Conservation (phyloP, 2,329 filamentous ascomycete species). For the Chalaropsis ovoidea region DNA sequence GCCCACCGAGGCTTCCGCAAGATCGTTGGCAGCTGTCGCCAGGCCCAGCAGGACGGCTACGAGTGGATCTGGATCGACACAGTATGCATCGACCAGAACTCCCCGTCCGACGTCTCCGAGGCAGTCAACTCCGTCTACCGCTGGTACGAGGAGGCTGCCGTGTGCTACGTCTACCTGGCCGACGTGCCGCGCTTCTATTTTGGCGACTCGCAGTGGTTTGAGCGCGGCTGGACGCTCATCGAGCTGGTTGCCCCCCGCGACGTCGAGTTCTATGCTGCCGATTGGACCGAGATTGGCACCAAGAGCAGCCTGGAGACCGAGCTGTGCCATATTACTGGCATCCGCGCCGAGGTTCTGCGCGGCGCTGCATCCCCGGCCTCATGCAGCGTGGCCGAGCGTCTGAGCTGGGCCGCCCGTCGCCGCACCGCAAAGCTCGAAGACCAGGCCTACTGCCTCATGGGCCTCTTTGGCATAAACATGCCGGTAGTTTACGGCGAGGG, state of each 20-base stretch:
- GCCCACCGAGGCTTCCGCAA: constrained; percentile 26
- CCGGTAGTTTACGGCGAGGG: constrained; percentile 31
- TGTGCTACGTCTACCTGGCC: constrained; percentile 30
- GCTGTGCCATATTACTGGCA: constrained; percentile 27
- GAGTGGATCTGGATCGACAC: constrained; percentile 30
- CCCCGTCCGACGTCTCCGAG: constrained; percentile 29
- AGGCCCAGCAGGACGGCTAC: constrained; percentile 27
- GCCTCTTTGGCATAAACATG: constrained; percentile 31
- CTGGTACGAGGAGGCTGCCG: constrained; percentile 29
- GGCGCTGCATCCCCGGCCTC: constrained; percentile 13
- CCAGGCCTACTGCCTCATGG: constrained; percentile 31
- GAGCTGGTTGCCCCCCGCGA: constrained; percentile 30
- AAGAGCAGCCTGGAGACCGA: constrained; percentile 26
- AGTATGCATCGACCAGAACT: constrained; percentile 31
- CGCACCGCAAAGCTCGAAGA: constrained; percentile 30
- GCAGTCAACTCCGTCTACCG: constrained; percentile 30
- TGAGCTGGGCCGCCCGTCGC: constrained; percentile 30
- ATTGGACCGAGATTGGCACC: constrained; percentile 30
- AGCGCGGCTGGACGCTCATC: constrained; percentile 30
- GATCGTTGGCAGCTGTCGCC: constrained; percentile 26
- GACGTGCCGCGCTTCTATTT: constrained; percentile 27
- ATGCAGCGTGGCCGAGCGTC: constrained; percentile 27
- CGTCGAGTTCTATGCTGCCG: constrained; percentile 30
- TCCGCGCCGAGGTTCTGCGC: constrained; percentile 27
- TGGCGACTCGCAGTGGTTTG: constrained; percentile 28